Percentiles rank a stretch among this genome's conserved stretches.
phyloP scores from a whole-genome alignment of 805 yeast species.

The Wickerhamomyces ciferrii region DNA sequence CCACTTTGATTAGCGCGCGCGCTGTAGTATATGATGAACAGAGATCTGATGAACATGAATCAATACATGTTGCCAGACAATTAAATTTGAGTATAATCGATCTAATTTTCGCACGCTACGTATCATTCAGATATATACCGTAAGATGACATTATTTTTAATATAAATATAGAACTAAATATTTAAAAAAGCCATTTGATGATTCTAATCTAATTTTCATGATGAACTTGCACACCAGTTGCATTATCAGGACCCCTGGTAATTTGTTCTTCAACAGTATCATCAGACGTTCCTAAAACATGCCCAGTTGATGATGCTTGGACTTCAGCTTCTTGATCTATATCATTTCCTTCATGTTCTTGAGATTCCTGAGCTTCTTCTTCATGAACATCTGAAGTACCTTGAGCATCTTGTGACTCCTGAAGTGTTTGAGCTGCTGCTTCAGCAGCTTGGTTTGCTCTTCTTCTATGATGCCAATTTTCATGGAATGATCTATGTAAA shows the following conservation, averaged over 20 bases:
- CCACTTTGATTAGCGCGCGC: too few species aligned
- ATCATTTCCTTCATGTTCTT: background rate
- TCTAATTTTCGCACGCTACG: too few species aligned
- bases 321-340: background rate
- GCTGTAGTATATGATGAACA: background rate
- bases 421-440: background rate
- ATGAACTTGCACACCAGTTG: constrained; percentile 7
- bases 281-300: background rate
- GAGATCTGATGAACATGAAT: too few species aligned
- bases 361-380: too few species aligned
- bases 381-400: too few species aligned
- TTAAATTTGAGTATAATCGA: too few species aligned
- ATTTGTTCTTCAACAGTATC: background rate
- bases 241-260: background rate
- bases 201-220: constrained; percentile 1
- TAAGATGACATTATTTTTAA: too few species aligned
- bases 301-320: background rate
- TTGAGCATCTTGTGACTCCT: background rate
- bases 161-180: too few species aligned
- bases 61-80: too few species aligned
- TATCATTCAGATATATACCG: too few species aligned
- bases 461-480: background rate
- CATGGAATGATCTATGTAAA: constrained; percentile 2
- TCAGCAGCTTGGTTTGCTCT: background rate
- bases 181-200: too few species aligned